Conservation (phyloP, 176 grass and related monocot species). For the Ensete glaucum region DNA sequence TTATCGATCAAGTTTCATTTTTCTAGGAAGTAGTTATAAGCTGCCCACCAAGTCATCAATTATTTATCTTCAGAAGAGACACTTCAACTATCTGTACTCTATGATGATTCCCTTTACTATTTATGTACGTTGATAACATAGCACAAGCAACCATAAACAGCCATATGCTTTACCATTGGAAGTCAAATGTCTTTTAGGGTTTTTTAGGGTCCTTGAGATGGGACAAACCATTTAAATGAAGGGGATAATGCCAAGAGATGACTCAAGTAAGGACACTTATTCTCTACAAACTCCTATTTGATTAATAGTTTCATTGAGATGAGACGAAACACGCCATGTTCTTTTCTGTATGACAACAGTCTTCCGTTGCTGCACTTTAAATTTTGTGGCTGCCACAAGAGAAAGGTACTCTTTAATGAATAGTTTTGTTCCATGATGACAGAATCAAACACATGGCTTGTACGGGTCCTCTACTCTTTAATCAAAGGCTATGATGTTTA, state of each 20-base stretch:
- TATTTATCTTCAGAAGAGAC: background rate
- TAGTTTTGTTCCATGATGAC: background rate
- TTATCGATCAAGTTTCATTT: background rate
- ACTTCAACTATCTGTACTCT: background rate
- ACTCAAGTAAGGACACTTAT: background rate
- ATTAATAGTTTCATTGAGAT: background rate
- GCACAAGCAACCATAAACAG: background rate
- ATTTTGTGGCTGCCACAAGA: background rate
- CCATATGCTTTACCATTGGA: too few species aligned
- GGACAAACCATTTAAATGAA: background rate
- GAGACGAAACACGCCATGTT: background rate
- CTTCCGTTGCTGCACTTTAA: background rate
- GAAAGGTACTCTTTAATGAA: background rate
- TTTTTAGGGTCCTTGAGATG: background rate
- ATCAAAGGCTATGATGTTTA: background rate
- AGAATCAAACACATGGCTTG: background rate
- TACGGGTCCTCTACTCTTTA: background rate
- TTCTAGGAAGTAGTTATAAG: background rate
- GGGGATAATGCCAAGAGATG: background rate
- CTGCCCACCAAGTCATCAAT: background rate
- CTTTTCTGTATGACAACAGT: background rate
- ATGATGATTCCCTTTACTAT: background rate
- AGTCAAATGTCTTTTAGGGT: background rate
- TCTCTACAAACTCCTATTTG: background rate
- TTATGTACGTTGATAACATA: background rate